A percentile compares a stretch with the other conserved stretches of the same genome.
phyloP scores from a whole-genome alignment of 1,139 yeast genomes.

The Sporopachydermia cereana region DNA sequence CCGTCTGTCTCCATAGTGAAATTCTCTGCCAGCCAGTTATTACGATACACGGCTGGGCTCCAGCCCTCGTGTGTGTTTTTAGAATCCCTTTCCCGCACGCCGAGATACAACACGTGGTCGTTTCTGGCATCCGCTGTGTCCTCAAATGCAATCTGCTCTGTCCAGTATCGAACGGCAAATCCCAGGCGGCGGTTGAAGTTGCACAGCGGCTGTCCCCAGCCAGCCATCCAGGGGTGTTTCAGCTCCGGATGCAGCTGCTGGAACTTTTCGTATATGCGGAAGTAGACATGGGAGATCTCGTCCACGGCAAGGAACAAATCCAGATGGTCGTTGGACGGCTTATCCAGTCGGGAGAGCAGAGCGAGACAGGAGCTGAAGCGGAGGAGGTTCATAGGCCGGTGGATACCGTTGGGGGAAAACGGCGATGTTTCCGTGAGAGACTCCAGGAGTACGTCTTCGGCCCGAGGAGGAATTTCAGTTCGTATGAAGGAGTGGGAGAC shows the following conservation, averaged over 20 bases:
- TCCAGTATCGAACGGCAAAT: conserved; percentile 22
- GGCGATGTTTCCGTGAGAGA: conserved; percentile 14
- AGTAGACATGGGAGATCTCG: conserved; percentile 20
- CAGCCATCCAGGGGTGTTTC: conserved; percentile 8
- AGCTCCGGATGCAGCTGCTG: conserved; percentile 6
- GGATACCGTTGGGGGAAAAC: background rate
- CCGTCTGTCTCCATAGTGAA: background rate
- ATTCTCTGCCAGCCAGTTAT: background rate
- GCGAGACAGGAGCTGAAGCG: conserved; percentile 20
- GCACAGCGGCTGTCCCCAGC: conserved; percentile 21
- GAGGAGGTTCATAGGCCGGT: conserved; percentile 16
- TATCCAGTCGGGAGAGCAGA: conserved; percentile 22
- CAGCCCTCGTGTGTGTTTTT: background rate
- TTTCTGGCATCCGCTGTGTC: background rate
- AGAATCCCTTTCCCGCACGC: background rate
- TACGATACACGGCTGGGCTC: background rate
- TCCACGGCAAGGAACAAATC: conserved; percentile 25
- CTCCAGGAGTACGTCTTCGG: conserved; percentile 17
- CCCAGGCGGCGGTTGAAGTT: conserved; percentile 22
- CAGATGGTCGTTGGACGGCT: conserved; percentile 19
- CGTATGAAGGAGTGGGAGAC: conserved; percentile 19
- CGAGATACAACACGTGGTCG: background rate
- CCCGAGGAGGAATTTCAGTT: conserved; percentile 15
- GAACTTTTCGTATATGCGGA: conserved; percentile 13
- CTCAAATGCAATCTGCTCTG: conserved; percentile 8